Evolutionary conservation across 2,329 filamentous ascomycete species (phyloP).

Genomic region (Karstenula rhodostoma): DNA sequence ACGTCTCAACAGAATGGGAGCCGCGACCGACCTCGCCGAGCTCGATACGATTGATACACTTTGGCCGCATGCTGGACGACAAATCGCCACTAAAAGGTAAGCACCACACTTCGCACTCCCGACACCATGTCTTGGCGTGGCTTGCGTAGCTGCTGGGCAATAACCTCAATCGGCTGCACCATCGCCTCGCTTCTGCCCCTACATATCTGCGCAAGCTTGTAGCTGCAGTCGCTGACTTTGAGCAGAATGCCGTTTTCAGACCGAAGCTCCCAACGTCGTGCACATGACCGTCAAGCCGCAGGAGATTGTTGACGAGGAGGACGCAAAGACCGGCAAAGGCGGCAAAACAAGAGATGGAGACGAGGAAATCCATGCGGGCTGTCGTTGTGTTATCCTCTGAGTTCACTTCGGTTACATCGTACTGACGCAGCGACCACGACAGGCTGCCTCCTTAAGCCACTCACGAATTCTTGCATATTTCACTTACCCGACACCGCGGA

Average conservation of each 20-base stretch:
- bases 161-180: slow-evolving; percentile 6
- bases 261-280: slow-evolving; percentile 81
- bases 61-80: slow-evolving; percentile 89
- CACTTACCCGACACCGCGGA: background rate
- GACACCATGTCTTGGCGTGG: slow-evolving; percentile 28
- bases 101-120: slow-evolving; percentile 33
- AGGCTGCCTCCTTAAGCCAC: slow-evolving; percentile 8
- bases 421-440: slow-evolving; percentile 7
- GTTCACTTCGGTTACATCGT: background rate
- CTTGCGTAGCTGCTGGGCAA: slow-evolving; percentile 26
- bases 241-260: slow-evolving; percentile 79
- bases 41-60: slow-evolving; percentile 89
- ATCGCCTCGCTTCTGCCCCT: background rate
- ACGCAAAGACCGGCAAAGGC: slow-evolving; percentile 72
- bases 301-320: slow-evolving; percentile 81
- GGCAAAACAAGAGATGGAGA: slow-evolving; percentile 60
- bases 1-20: slow-evolving; percentile 74
- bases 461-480: background rate
- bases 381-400: slow-evolving; percentile 71
- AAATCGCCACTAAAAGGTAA: slow-evolving; percentile 84
- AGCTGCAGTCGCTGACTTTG: slow-evolving; percentile 18
- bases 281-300: slow-evolving; percentile 93
- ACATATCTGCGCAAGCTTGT: background rate
- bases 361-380: slow-evolving; percentile 64
- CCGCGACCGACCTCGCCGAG: slow-evolving; percentile 83